These are phyloP conservation scores for Skeletonema costatum DNA, from an alignment of 108 stramenopile species.

Conservation along the genomic window DNA sequence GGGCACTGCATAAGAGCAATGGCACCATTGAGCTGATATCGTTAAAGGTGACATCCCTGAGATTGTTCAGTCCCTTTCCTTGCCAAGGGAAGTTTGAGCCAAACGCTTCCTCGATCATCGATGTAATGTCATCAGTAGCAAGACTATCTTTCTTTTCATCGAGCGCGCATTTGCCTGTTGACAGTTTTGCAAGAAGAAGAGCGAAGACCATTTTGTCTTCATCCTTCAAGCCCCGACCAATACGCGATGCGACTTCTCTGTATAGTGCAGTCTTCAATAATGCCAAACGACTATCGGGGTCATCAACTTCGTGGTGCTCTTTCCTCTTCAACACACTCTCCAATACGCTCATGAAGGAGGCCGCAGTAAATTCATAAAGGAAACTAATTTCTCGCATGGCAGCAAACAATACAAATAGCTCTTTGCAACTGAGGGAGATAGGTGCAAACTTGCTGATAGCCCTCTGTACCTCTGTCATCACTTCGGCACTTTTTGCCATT, in stretches of 20 bases:
- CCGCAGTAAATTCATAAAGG: constrained; percentile 84
- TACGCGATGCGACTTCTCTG: constrained; percentile 82
- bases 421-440: constrained; percentile 79
- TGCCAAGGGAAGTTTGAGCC: constrained; percentile 86
- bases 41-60: constrained; percentile 69
- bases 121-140: constrained; percentile 59
- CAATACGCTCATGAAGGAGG: constrained; percentile 85
- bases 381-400: constrained; percentile 76
- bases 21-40: constrained; percentile 77
- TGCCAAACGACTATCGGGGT: constrained; percentile 55
- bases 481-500: constrained; percentile 86
- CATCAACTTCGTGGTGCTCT: constrained; percentile 22
- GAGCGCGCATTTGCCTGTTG: constrained; percentile 43
- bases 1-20: constrained; percentile 90
- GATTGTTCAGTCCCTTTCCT: constrained; percentile 89
- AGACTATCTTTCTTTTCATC: constrained; percentile 3
- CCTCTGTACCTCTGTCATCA: constrained; percentile 88
- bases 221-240: constrained; percentile 84
- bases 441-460: constrained; percentile 89
- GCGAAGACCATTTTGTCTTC: constrained; percentile 96
- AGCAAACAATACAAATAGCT: constrained; percentile 67
- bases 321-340: constrained; percentile 61
- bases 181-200: constrained; percentile 81
- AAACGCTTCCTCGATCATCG: constrained; percentile 59
- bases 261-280: constrained; percentile 74